phyloP scores from a whole-genome alignment of 176 grass and related monocot species.

The Triticum dicoccoides region DNA sequence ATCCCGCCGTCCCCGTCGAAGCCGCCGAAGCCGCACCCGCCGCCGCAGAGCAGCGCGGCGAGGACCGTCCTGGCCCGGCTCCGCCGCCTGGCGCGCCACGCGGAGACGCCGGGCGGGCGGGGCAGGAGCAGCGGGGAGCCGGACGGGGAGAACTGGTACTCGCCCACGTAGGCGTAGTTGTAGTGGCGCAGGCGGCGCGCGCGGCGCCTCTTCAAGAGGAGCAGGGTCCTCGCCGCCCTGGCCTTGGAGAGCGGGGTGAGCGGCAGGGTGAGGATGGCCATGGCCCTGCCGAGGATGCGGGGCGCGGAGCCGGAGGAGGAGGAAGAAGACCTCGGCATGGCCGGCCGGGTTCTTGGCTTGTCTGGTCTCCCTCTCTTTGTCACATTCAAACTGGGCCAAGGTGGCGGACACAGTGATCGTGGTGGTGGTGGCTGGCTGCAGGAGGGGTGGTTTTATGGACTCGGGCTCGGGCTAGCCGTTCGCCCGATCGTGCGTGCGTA shows the following conservation, averaged over 20 bases:
- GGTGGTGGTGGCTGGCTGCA: neutral
- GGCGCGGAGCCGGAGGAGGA: neutral
- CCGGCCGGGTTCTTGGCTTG: neutral
- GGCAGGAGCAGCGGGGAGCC: constrained; percentile 47
- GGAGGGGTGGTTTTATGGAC: constrained; percentile 40
- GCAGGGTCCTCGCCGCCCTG: constrained; percentile 39
- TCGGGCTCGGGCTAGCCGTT: neutral
- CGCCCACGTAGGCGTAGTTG: constrained; percentile 73
- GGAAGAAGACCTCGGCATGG: constrained; percentile 40
- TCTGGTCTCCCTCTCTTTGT: constrained; percentile 59
- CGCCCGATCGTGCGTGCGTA: no score
- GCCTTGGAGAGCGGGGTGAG: constrained; percentile 49
- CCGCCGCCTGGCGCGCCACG: constrained; percentile 30
- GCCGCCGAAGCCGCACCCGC: neutral
- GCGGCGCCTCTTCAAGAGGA: constrained; percentile 58
- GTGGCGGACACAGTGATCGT: neutral
- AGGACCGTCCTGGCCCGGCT: constrained; percentile 29
- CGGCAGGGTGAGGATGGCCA: constrained; percentile 50
- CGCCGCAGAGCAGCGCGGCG: constrained; percentile 56
- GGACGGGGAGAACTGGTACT: constrained; percentile 90
- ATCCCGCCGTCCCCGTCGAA: neutral
- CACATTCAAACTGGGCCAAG: constrained; percentile 45
- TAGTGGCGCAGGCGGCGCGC: constrained; percentile 49
- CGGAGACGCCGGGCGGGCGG: constrained; percentile 30
- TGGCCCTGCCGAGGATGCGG: constrained; percentile 48